Conservation (phyloP, 805 yeast species). For the Nakazawaea peltata region DNA sequence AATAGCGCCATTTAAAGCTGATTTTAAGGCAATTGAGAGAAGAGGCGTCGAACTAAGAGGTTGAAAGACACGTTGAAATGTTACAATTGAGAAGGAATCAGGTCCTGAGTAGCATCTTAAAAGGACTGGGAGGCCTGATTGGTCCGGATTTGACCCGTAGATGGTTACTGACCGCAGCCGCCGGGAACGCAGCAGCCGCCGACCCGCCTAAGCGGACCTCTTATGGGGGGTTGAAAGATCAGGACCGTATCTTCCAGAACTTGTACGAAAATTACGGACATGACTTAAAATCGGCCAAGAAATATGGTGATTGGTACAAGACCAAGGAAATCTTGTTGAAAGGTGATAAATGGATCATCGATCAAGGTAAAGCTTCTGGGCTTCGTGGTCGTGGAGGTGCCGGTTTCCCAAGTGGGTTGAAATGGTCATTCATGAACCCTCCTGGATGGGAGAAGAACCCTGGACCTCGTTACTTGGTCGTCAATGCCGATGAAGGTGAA, state of each 20-base stretch:
- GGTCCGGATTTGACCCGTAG: too few relatives aligned
- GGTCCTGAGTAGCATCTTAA: too few relatives aligned
- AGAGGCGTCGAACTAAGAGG: too few relatives aligned
- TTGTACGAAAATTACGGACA: conserved; percentile 68
- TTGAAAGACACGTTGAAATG: too few relatives aligned
- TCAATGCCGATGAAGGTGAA: conserved; percentile 92
- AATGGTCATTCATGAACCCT: conserved; percentile 93
- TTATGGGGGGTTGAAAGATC: conserved; percentile 73
- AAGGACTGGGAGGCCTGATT: too few relatives aligned
- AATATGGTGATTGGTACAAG: conserved; percentile 89
- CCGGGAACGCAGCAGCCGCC: conserved; percentile 40
- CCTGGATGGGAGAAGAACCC: conserved; percentile 90
- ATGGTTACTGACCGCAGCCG: too few relatives aligned
- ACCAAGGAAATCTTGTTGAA: conserved; percentile 77
- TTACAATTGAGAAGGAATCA: too few relatives aligned
- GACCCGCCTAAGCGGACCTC: too few relatives aligned
- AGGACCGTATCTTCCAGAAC: conserved; percentile 83
- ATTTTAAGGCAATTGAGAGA: too few relatives aligned
- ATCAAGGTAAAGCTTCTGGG: conserved; percentile 78
- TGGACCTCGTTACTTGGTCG: conserved; percentile 86
- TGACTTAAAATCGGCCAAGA: conserved; percentile 65
- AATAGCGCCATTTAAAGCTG: too few relatives aligned
- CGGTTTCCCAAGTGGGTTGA: conserved; percentile 85
- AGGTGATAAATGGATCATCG: conserved; percentile 87
- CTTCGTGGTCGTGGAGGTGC: conserved; percentile 93